phyloP scores from a whole-genome alignment of 257 asterid genomes.

The Capsicum pubescens region DNA sequence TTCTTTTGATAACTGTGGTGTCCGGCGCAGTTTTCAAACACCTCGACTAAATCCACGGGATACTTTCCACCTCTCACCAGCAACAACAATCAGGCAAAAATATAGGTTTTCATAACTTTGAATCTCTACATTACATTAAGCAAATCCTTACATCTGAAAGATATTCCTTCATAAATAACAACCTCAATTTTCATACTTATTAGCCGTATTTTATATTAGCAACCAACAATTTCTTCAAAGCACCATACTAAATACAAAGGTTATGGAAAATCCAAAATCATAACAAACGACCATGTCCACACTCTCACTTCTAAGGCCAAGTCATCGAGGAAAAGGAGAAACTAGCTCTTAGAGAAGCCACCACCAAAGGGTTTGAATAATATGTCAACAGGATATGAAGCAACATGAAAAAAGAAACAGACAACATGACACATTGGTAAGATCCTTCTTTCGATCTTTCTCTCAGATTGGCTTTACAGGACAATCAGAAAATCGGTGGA shows the following conservation, averaged over 20 bases:
- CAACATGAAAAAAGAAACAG: neutral
- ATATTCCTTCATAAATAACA: constrained; percentile 11
- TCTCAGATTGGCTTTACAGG: constrained; percentile 15
- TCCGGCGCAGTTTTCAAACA: too few relatives aligned
- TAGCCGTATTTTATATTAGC: constrained; percentile 2
- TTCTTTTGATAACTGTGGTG: too few relatives aligned
- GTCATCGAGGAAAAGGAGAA: neutral
- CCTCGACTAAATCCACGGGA: too few relatives aligned
- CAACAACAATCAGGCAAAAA: neutral
- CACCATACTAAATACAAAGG: neutral
- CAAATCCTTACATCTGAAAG: constrained; percentile 19
- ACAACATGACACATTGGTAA: constrained; percentile 5
- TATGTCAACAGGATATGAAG: neutral
- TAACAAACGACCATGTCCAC: neutral
- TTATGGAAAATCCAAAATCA: constrained; percentile 8
- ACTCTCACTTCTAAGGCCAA: constrained; percentile 11
- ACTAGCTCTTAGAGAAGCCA: neutral
- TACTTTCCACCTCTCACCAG: too few relatives aligned
- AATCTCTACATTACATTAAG: constrained; percentile 18
- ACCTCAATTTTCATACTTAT: constrained; percentile 19
- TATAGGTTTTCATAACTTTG: neutral
- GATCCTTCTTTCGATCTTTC: constrained; percentile 11
- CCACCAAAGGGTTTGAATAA: neutral
- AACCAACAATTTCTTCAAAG: neutral
- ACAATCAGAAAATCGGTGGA: constrained; percentile 4